Percentiles rank a stretch among this genome's conserved stretches.
Evolutionary conservation across 176 grass and related monocot species (phyloP).

Genomic region (Aegilops longissima): DNA sequence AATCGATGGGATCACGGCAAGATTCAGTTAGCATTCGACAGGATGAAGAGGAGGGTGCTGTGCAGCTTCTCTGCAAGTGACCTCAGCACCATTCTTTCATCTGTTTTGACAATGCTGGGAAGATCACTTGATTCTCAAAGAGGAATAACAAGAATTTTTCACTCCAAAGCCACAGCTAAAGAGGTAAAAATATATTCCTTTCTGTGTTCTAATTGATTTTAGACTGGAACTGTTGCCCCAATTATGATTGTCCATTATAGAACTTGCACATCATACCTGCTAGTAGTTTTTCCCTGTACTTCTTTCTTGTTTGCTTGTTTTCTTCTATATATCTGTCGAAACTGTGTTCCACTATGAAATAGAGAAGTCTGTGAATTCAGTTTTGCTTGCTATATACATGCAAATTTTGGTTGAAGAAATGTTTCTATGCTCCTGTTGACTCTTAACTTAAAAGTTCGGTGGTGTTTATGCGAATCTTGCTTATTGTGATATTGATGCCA

Average conservation of each 20-base stretch:
- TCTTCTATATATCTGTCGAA: background rate
- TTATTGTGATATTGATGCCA: slow-evolving; percentile 8
- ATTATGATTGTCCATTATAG: background rate
- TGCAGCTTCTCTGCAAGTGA: slow-evolving; percentile 40
- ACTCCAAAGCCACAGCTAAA: slow-evolving; percentile 66
- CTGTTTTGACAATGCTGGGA: slow-evolving; percentile 70
- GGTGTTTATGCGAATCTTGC: slow-evolving; percentile 1
- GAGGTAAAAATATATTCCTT: slow-evolving; percentile 53
- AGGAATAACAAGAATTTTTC: slow-evolving; percentile 94
- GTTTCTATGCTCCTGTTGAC: background rate
- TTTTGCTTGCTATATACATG: background rate
- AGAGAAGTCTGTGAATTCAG: background rate
- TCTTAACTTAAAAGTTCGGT: background rate
- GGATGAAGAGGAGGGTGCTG: slow-evolving; percentile 15
- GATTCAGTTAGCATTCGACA: slow-evolving; percentile 37
- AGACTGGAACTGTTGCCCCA: background rate
- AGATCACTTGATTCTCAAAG: slow-evolving; percentile 83
- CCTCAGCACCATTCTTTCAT: slow-evolving; percentile 63
- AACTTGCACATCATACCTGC: background rate
- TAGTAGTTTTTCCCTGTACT: background rate
- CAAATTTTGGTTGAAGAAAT: background rate
- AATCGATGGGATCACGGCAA: slow-evolving; percentile 63
- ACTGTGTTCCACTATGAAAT: background rate
- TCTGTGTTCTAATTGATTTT: slow-evolving; percentile 10
- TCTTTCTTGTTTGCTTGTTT: background rate